Percentiles rank a stretch among this genome's conserved stretches.
These are phyloP conservation scores for Jacaranda copaia DNA, from an alignment of 257 asterid genomes.

Conservation along the genomic window DNA sequence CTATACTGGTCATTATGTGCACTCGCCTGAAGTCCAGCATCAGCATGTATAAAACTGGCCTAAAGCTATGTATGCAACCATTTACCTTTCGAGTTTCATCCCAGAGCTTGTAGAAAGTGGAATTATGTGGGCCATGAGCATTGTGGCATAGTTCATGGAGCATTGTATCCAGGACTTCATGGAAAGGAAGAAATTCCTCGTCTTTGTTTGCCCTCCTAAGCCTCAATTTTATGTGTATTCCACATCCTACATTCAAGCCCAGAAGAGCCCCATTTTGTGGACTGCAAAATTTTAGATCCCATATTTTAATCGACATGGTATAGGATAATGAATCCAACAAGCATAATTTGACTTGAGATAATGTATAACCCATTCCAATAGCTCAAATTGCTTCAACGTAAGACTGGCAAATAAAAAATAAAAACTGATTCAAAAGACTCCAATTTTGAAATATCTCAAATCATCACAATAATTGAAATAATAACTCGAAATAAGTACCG, in stretches of 20 bases:
- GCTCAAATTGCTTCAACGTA: conserved; percentile 8
- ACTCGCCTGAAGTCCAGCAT: not conserved
- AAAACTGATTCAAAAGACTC: not conserved
- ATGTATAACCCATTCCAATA: conserved; percentile 3
- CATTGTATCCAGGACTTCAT: conserved; percentile 90
- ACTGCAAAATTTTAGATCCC: conserved; percentile 49
- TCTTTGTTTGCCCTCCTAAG: conserved; percentile 78
- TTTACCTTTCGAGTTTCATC: conserved; percentile 88
- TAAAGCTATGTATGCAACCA: not conserved
- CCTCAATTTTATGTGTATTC: conserved; percentile 80
- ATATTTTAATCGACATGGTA: conserved; percentile 5
- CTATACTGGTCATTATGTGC: not conserved
- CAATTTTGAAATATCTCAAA: not conserved
- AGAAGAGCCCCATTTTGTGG: conserved; percentile 63
- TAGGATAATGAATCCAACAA: not conserved
- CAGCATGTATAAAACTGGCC: not conserved
- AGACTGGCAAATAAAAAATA: not conserved
- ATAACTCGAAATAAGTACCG: not conserved
- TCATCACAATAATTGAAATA: conserved; percentile 13
- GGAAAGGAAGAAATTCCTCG: conserved; percentile 71
- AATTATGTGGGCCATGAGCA: conserved; percentile 83
- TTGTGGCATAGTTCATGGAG: conserved; percentile 97
- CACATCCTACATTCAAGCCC: conserved; percentile 87
- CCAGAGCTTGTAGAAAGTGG: conserved; percentile 94
- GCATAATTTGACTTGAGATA: conserved; percentile 8